Conservation (phyloP, 208 protist genomes). For the Balamuthia mandrillaris region DNA sequence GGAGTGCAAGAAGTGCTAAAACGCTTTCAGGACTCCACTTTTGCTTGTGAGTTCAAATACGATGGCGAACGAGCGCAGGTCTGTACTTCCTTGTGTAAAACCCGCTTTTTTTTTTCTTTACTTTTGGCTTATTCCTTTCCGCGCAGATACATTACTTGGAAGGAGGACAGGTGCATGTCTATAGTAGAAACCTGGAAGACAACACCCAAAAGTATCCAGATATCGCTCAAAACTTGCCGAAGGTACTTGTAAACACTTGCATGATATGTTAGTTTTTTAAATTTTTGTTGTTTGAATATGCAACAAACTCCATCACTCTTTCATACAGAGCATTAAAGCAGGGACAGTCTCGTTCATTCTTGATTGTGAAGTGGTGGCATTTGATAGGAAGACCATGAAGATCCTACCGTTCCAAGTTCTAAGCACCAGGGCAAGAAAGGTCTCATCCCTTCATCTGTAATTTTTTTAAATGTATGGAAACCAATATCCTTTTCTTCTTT, state of each 20-base stretch:
- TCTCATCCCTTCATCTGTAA: too few species aligned
- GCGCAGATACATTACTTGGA: constrained; percentile 70
- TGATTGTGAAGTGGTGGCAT: constrained; percentile 96
- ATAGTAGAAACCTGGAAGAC: constrained; percentile 96
- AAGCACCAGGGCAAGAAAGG: constrained; percentile 69
- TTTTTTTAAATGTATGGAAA: background rate
- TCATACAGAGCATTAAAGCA: background rate
- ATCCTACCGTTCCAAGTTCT: constrained; percentile 94
- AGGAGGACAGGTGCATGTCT: constrained; percentile 84
- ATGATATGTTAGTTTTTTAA: too few species aligned
- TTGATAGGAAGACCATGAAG: constrained; percentile 77
- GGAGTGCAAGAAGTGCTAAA: constrained; percentile 77
- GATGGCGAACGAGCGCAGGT: constrained; percentile 91
- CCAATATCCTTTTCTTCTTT: background rate
- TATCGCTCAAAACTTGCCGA: constrained; percentile 80
- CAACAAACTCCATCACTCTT: background rate
- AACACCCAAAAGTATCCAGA: constrained; percentile 98
- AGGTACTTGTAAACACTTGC: background rate
- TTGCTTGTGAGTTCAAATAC: constrained; percentile 99
- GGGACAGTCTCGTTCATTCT: constrained; percentile 93
- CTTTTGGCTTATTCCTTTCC: background rate
- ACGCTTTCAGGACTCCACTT: constrained; percentile 71
- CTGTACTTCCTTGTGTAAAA: background rate
- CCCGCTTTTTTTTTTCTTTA: background rate
- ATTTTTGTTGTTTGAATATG: too few species aligned